Conservation (phyloP, 495 filamentous ascomycete genomes). For the Penicillium chermesinum region DNA sequence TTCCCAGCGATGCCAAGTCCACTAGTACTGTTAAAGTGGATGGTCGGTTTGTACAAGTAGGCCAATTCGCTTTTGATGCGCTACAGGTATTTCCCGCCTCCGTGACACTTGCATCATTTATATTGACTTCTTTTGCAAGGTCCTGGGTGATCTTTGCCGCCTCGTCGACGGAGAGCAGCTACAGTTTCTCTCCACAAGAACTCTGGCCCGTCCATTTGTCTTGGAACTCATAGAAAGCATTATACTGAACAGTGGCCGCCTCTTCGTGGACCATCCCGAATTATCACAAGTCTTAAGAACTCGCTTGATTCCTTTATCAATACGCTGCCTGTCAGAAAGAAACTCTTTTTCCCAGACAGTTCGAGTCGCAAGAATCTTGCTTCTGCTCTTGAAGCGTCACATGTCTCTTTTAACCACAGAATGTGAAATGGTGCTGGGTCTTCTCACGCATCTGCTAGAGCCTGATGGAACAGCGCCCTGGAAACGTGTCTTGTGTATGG, state of each 20-base stretch:
- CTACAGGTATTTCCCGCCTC: slow-evolving; percentile 49
- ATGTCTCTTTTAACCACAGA: slow-evolving; percentile 69
- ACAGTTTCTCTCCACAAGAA: slow-evolving; percentile 69
- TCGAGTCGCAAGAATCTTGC: slow-evolving; percentile 73
- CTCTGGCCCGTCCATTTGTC: slow-evolving; percentile 73
- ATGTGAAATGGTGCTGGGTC: slow-evolving; percentile 75
- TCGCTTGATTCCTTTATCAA: slow-evolving; percentile 78
- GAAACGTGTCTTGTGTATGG: slow-evolving; percentile 87
- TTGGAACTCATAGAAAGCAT: slow-evolving; percentile 89
- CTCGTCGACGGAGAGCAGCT: slow-evolving; percentile 78
- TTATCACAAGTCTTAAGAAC: slow-evolving; percentile 72
- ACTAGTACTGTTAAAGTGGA: slow-evolving; percentile 40
- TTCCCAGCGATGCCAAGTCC: slow-evolving; percentile 39
- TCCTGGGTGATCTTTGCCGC: slow-evolving; percentile 86
- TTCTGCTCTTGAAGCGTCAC: slow-evolving; percentile 70
- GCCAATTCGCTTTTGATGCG: slow-evolving; percentile 78
- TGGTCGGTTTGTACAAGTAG: slow-evolving; percentile 58
- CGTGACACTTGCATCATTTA: not conserved
- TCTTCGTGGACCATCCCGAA: slow-evolving; percentile 75
- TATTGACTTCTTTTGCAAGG: slow-evolving; percentile 35
- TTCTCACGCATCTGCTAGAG: slow-evolving; percentile 86
- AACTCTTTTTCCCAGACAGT: slow-evolving; percentile 78
- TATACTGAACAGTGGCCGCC: slow-evolving; percentile 72
- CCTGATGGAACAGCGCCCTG: slow-evolving; percentile 70
- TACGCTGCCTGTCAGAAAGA: slow-evolving; percentile 70